phyloP scores from a whole-genome alignment of 441 rosid species.

The Breynia disticha region DNA sequence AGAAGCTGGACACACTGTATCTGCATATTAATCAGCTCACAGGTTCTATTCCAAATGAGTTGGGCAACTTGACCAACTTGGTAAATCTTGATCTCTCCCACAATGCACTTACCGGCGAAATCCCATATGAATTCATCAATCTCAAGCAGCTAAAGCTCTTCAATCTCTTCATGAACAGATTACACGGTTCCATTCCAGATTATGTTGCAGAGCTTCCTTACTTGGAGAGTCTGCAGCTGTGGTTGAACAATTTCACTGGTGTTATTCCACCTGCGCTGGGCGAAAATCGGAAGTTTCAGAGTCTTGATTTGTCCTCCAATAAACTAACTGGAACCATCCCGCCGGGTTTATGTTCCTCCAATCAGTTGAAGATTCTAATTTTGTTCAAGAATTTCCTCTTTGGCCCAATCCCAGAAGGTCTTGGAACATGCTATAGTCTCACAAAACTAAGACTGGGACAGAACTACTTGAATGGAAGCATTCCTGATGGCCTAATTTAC shows the following conservation, averaged over 20 bases:
- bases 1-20: slow-evolving; percentile 65
- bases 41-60: slow-evolving; percentile 55
- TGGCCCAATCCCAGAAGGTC: slow-evolving; percentile 71
- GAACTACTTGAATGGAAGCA: slow-evolving; percentile 80
- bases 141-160: slow-evolving; percentile 66
- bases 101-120: slow-evolving; percentile 71
- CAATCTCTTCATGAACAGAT: slow-evolving; percentile 77
- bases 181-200: slow-evolving; percentile 78
- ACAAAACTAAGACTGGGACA: slow-evolving; percentile 76
- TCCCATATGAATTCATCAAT: slow-evolving; percentile 51
- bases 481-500: slow-evolving; percentile 69
- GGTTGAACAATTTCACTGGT: slow-evolving; percentile 93
- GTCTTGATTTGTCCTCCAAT: slow-evolving; percentile 80
- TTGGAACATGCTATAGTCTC: slow-evolving; percentile 62
- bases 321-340: slow-evolving; percentile 87
- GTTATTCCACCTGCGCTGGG: slow-evolving; percentile 64
- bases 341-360: slow-evolving; percentile 57
- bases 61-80: slow-evolving; percentile 59
- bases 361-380: slow-evolving; percentile 53
- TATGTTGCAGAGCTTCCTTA: slow-evolving; percentile 58
- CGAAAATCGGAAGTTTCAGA: slow-evolving; percentile 48
- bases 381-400: slow-evolving; percentile 67
- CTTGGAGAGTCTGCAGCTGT: slow-evolving; percentile 65
- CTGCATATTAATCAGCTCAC: slow-evolving; percentile 65
- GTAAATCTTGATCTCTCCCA: slow-evolving; percentile 73